A percentile compares a stretch with the other conserved stretches of the same genome.
Conservation (phyloP, 345 rosid species). For the Syzygium aromaticum region DNA sequence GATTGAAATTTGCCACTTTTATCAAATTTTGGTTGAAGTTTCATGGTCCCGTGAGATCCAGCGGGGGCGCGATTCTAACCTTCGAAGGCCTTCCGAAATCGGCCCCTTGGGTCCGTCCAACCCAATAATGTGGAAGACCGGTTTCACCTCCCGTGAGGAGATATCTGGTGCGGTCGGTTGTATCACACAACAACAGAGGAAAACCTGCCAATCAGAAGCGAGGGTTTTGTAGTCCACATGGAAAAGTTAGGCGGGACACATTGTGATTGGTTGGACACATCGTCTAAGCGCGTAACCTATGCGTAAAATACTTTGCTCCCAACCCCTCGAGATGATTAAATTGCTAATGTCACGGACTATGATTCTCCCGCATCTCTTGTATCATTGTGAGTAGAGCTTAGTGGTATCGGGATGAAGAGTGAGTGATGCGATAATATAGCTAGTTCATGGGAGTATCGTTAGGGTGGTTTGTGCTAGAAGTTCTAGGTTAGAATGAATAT, state of each 20-base stretch:
- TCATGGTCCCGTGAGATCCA: not conserved
- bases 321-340: too few species aligned
- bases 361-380: too few species aligned
- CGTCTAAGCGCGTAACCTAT: not conserved
- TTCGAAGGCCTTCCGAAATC: not conserved
- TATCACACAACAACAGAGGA: not conserved
- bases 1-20: not conserved
- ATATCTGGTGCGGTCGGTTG: not conserved
- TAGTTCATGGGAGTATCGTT: too few species aligned
- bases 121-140: not conserved
- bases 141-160: not conserved
- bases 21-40: not conserved
- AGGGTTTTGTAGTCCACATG: not conserved
- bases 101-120: not conserved
- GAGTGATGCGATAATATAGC: too few species aligned
- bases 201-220: not conserved
- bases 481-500: too few species aligned
- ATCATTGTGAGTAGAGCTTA: too few species aligned
- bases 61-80: not conserved
- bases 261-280: not conserved
- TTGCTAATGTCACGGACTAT: too few species aligned
- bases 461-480: too few species aligned
- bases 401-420: too few species aligned
- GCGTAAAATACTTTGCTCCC: too few species aligned
- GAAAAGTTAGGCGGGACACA: fast-evolving